Conservation (phyloP, 2,329 filamentous ascomycete species). For the Penicillium sp. region DNA sequence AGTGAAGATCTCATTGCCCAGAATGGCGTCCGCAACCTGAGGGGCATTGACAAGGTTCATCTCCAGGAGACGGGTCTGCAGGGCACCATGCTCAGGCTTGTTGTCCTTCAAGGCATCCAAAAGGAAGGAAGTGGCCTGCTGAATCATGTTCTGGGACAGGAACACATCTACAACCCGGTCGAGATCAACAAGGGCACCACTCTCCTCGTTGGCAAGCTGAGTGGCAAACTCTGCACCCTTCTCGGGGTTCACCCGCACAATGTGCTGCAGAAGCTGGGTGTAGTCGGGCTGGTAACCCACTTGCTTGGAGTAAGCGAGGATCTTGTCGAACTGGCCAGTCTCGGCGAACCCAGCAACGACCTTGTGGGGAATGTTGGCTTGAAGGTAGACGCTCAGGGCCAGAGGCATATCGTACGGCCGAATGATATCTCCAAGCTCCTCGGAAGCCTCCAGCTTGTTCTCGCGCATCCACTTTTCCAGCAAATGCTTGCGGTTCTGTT, state of each 20-base stretch:
- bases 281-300: constrained; percentile 92
- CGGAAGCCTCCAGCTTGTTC: constrained; percentile 91
- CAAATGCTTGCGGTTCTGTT: constrained; percentile 90
- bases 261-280: constrained; percentile 84
- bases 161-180: constrained; percentile 96
- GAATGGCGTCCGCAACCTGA: constrained; percentile 94
- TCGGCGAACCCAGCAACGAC: constrained; percentile 93
- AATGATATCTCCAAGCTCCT: constrained; percentile 92
- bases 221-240: constrained; percentile 93
- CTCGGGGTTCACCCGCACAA: constrained; percentile 84
- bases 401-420: constrained; percentile 83
- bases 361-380: constrained; percentile 87
- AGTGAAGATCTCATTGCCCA: constrained; percentile 97
- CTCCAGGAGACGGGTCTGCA: constrained; percentile 92
- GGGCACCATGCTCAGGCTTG: constrained; percentile 82
- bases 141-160: constrained; percentile 95
- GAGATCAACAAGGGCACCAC: constrained; percentile 81
- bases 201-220: constrained; percentile 83
- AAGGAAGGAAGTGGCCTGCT: constrained; percentile 96
- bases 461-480: constrained; percentile 98
- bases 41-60: constrained; percentile 97
- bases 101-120: constrained; percentile 94
- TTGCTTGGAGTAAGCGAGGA: constrained; percentile 82
- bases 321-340: constrained; percentile 94
- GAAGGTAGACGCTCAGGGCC: constrained; percentile 82